Base-by-base conservation (phyloP, 805 yeast genomes). In the Isabelozyma rhagii region DNA sequence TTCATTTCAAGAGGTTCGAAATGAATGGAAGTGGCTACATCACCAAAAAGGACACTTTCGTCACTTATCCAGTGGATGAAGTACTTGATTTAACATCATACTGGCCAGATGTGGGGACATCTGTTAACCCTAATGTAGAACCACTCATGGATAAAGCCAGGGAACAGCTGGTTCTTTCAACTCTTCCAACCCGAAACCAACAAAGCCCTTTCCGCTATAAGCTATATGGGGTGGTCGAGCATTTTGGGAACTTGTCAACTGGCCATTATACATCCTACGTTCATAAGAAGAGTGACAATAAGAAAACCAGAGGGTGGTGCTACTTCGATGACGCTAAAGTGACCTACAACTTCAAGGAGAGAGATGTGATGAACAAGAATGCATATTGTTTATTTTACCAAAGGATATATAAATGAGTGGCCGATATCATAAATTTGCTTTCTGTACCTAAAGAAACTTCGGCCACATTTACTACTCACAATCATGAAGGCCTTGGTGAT, bases 221-320 rank as follows among this genome's bases (percentile, higher is more conserved):
- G 52, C 66, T 92, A 18, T 86, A 81, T 59, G 96, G 88, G 0
- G 96, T 91, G 1, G 89, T 89, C 13, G 84, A 89, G 55, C 97
- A 92, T 66, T 83, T 71, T 53, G 97, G 97, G 10, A 83, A 87
- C 39, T 73, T 92, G 39, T 80, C 84, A 41, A 87, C 92, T 8
- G 97, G 97, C 0, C 97, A 92, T 66, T 92, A 92, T 66, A 92
- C 97, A 0, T 72, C 96, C 0, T 88, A 75, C 61, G 93, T 89
- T 4, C 71, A 82, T 61, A 89, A 89, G 59, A 58, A 55, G n/a
- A 64, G 65, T 41, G 71, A 67, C 44, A 29, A 51, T 11, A 83
- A 83, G 25, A 63, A 64, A 17, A 67, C 61, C 39, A 71, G 72
- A 48, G 86, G 84, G 1, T 91, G 97, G 97, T 83, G 88, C 58